These are phyloP conservation scores for Acanthamoeba sp. DNA, from an alignment of 208 protist species.

Conservation along the genomic window DNA sequence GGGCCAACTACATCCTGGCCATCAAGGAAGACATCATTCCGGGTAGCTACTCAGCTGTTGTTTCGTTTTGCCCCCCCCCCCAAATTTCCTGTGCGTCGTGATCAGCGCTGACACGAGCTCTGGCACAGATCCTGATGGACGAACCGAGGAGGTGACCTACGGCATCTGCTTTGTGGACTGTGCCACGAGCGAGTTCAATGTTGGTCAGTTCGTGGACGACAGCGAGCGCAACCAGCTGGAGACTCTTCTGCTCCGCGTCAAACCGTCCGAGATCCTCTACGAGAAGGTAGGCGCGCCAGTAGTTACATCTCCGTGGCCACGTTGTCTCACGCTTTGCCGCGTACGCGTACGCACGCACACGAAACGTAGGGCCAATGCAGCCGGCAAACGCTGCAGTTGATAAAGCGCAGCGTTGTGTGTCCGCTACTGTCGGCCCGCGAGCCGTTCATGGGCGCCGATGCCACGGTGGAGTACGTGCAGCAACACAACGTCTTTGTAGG, in stretches of 20 bases:
- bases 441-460: constrained; percentile 5
- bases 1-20: constrained; percentile 80
- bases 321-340: not conserved
- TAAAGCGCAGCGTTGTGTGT: constrained; percentile 66
- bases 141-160: constrained; percentile 31
- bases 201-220: constrained; percentile 79
- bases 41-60: not conserved
- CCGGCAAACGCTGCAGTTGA: constrained; percentile 41
- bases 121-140: not conserved
- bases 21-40: constrained; percentile 79
- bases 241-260: constrained; percentile 80
- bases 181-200: constrained; percentile 77
- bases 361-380: constrained; percentile 39
- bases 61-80: no score
- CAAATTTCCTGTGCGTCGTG: no score
- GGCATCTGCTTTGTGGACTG: constrained; percentile 85
- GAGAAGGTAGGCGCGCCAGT: constrained; percentile 68
- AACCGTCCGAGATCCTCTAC: constrained; percentile 81
- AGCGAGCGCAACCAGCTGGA: constrained; percentile 76
- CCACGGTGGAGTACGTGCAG: constrained; percentile 39
- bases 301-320: no score
- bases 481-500: constrained; percentile 21
- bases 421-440: constrained; percentile 38
- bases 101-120: no score
- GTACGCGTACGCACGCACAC: not conserved